Percentiles rank a stretch among this genome's conserved stretches.
These are phyloP conservation scores for Calonectria leucothoes DNA, from an alignment of 2,329 filamentous ascomycete species.

Conservation along the genomic window DNA sequence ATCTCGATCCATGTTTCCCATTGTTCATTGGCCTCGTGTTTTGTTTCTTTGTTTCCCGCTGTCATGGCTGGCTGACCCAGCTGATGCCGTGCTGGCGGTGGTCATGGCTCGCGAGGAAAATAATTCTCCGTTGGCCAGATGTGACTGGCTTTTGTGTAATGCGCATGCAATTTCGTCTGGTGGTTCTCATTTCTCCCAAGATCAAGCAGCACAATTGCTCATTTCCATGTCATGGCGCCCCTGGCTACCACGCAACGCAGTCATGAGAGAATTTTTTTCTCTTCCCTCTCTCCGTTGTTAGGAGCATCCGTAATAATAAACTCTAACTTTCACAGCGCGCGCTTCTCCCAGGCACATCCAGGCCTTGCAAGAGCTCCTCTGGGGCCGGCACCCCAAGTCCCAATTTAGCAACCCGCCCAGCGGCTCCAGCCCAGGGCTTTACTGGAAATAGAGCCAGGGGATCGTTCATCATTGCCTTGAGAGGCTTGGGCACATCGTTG, in stretches of 20 bases:
- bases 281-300: not conserved
- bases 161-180: slow-evolving; percentile 10
- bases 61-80: not conserved
- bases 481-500: slow-evolving; percentile 4
- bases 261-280: not conserved
- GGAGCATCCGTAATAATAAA: not conserved
- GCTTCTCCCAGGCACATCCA: slow-evolving; percentile 17
- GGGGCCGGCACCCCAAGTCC: slow-evolving; percentile 1
- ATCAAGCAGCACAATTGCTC: slow-evolving; percentile 8
- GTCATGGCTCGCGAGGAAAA: not conserved
- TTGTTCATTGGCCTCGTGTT: slow-evolving; percentile 11
- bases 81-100: not conserved
- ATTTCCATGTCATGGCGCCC: slow-evolving; percentile 18
- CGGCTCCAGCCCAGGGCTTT: not conserved
- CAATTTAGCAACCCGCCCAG: slow-evolving; percentile 23
- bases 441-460: not conserved
- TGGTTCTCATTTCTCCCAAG: slow-evolving; percentile 15
- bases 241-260: not conserved
- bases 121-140: not conserved
- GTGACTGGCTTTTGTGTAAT: not conserved
- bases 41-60: not conserved
- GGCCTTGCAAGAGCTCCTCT: slow-evolving; percentile 1
- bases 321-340: slow-evolving; percentile 7
- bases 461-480: slow-evolving; percentile 6
- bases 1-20: slow-evolving; percentile 17